These are phyloP conservation scores for Geotrichum klebahnii DNA, from an alignment of 1,139 yeast species.

Conservation along the genomic window DNA sequence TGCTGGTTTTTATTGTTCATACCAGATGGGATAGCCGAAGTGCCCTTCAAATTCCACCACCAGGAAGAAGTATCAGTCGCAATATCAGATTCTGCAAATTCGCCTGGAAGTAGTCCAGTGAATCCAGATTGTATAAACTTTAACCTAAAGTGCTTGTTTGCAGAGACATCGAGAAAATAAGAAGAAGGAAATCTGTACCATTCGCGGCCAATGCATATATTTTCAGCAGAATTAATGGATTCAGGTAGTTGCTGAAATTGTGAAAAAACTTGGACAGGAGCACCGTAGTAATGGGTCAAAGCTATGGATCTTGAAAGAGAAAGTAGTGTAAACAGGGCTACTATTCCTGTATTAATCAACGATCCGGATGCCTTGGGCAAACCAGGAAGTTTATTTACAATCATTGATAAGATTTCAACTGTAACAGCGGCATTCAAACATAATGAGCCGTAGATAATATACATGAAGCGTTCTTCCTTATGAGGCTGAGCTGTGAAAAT, in stretches of 20 bases:
- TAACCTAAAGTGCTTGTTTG: constrained; percentile 44
- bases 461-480: constrained; percentile 87
- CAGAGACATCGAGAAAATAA: constrained; percentile 62
- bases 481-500: constrained; percentile 77
- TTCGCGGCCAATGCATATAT: constrained; percentile 85
- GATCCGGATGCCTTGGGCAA: not conserved
- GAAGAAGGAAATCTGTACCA: constrained; percentile 94
- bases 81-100: constrained; percentile 51
- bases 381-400: not conserved
- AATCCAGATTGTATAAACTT: constrained; percentile 73
- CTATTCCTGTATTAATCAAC: constrained; percentile 1
- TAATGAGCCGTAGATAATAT: constrained; percentile 75
- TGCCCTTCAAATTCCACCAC: constrained; percentile 35
- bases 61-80: constrained; percentile 16
- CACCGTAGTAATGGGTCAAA: constrained; percentile 36
- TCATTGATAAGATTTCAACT: constrained; percentile 23
- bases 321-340: constrained; percentile 9
- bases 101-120: constrained; percentile 85
- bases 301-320: constrained; percentile 38
- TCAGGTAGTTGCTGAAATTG: constrained; percentile 16
- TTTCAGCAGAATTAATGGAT: constrained; percentile 28
- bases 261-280: constrained; percentile 38
- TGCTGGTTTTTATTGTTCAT: constrained; percentile 70
- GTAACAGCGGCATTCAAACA: constrained; percentile 60
- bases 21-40: constrained; percentile 49